phyloP scores from a whole-genome alignment of 208 protist genomes.

The Trypanosoma conorhini region DNA sequence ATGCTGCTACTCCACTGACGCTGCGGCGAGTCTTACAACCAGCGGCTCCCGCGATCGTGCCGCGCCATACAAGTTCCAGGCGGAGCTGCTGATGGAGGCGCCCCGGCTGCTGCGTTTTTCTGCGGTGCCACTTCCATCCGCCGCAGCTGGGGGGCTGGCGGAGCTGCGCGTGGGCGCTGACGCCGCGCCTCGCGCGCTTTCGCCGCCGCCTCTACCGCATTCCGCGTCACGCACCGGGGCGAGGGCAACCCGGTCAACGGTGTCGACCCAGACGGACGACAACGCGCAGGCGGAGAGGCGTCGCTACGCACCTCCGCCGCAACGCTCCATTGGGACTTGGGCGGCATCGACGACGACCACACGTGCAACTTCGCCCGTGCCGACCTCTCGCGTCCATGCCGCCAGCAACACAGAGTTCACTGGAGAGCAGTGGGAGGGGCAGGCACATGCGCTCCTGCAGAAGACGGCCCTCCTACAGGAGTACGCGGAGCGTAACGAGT shows the following conservation, averaged over 20 bases:
- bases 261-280: neutral
- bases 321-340: constrained; percentile 9
- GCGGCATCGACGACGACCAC: neutral
- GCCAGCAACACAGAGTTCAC: constrained; percentile 1
- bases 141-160: neutral
- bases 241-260: neutral
- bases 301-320: neutral
- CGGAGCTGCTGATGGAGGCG: constrained; percentile 8
- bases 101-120: constrained; percentile 15
- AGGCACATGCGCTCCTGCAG: neutral
- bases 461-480: neutral
- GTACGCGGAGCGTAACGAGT: neutral
- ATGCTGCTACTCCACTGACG: constrained; percentile 4
- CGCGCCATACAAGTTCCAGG: neutral
- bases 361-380: neutral
- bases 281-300: neutral
- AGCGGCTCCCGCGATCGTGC: neutral
- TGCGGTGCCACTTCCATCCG: neutral
- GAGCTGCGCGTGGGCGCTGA: neutral
- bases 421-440: neutral
- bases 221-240: neutral
- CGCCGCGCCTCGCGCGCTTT: neutral
- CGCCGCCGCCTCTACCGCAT: neutral
- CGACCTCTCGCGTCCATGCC: neutral
- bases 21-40: neutral